Evolutionary conservation across 2,329 filamentous ascomycete species (phyloP), one percentile per base, ranked within the genome.

Genomic region (Apiospora marii): DNA sequence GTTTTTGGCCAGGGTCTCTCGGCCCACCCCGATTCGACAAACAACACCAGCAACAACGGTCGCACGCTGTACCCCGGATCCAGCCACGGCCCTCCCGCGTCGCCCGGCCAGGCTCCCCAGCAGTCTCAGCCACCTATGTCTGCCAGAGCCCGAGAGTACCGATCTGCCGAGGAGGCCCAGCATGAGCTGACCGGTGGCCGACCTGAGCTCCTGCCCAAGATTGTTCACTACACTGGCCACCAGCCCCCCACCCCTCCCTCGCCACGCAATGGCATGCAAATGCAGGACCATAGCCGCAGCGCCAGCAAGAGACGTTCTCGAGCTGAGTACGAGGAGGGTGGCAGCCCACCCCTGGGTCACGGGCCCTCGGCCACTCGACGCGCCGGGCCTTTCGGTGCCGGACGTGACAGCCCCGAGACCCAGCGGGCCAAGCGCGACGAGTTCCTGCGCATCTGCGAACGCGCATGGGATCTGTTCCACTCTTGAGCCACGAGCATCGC

Each of bases 381-480:
- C 72, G 46, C 71, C 27, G 92, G 93, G 10, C 93, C 93, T 1
- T 96, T 96, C 78, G 93, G 93, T 48, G 93, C 93, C 72, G 94
- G 93, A 49, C 88, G 94, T 74, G 95, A 96, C 79, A 95, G 91
- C 76, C 94, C 94, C 10, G 95, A 96, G 77, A 94, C 92, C 7
- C 92, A 94, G 81, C 88, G 90, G 77, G 92, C 90, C 79, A 98
- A 98, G 90, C 95, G 95, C 81, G 95, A 98, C 61, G 94, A 98
- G 81, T 99, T 99, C 80, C 86, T 99, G 75, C 87, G 89, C 72
- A 85, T 98, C 69, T 98, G 96, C 81, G 91, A 94, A 77, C 88
- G 94, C 79, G 96, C 96, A 12, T 99, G 96, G 96, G 96, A 99
- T 84, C 84, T 99, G 41, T 98, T 98, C 83, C 96, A 98, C 85